phyloP scores from a whole-genome alignment of 1,284 basidiomycete species.

The Microbotryum intermedium region DNA sequence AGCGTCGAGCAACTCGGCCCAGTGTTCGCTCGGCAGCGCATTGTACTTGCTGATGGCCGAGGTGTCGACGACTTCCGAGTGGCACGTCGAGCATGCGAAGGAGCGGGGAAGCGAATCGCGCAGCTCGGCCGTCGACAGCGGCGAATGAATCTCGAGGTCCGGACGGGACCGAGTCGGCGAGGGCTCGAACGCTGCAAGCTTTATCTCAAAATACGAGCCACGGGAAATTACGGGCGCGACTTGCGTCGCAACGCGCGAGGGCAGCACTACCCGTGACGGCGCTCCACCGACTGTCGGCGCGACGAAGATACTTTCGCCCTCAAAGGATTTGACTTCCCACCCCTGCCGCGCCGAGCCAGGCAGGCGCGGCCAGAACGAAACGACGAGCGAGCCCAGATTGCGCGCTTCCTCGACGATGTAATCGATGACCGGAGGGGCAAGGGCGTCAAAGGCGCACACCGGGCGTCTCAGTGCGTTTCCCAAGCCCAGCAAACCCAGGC shows the following conservation, averaged over 20 bases:
- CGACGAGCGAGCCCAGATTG: constrained; percentile 29
- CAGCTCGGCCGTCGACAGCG: constrained; percentile 29
- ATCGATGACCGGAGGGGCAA: constrained; percentile 6
- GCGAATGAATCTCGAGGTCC: constrained; percentile 34
- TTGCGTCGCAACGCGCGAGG: constrained; percentile 53
- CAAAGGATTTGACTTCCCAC: constrained; percentile 40
- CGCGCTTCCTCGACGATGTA: constrained; percentile 29
- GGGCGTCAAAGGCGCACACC: too few relatives aligned
- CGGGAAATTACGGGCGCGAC: constrained; percentile 34
- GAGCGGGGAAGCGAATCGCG: constrained; percentile 45
- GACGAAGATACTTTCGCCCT: constrained; percentile 49
- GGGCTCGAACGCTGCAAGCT: constrained; percentile 44
- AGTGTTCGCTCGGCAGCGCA: constrained; percentile 87
- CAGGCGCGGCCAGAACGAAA: constrained; percentile 26
- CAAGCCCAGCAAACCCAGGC: constrained; percentile 2
- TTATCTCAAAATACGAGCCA: constrained; percentile 59
- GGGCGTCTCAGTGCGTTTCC: too few relatives aligned
- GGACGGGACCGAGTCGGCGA: constrained; percentile 33
- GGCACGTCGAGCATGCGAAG: constrained; percentile 62
- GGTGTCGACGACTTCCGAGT: constrained; percentile 21
- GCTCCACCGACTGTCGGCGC: constrained; percentile 5
- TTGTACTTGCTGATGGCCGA: constrained; percentile 47
- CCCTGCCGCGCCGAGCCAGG: background rate
- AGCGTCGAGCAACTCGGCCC: constrained; percentile 91
- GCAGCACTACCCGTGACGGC: constrained; percentile 51